These are phyloP conservation scores for Seiridium cupressi DNA, from an alignment of 2,329 filamentous ascomycete genomes.

Conservation along the genomic window DNA sequence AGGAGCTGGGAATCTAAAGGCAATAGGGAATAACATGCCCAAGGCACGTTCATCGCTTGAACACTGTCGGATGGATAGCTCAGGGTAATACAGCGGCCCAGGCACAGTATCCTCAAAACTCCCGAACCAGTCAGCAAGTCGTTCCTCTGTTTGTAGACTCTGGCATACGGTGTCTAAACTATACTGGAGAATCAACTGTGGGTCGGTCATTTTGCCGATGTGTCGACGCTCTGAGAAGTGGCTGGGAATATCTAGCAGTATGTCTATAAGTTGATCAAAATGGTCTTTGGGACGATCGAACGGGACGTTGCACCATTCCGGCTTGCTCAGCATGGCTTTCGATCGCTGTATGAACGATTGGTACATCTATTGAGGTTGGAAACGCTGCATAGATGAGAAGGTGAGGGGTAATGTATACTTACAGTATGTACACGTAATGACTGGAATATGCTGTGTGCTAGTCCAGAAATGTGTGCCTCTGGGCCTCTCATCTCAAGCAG, in stretches of 20 bases:
- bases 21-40: slow-evolving; percentile 15
- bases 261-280: slow-evolving; percentile 19
- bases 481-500: slow-evolving; percentile 19
- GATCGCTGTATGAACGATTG: slow-evolving; percentile 12
- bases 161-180: neutral
- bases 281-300: slow-evolving; percentile 12
- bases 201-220: neutral
- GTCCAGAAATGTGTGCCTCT: slow-evolving; percentile 10
- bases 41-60: neutral
- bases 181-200: neutral
- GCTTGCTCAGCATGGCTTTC: slow-evolving; percentile 13
- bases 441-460: slow-evolving; percentile 16
- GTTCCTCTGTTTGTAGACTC: neutral
- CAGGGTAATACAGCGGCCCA: slow-evolving; percentile 17
- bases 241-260: slow-evolving; percentile 15
- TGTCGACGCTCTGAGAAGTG: slow-evolving; percentile 7
- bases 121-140: slow-evolving; percentile 8
- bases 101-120: slow-evolving; percentile 12
- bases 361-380: slow-evolving; percentile 10
- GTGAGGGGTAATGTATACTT: neutral
- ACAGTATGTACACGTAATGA: slow-evolving; percentile 17
- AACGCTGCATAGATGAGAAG: neutral
- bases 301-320: slow-evolving; percentile 14
- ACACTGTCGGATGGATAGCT: slow-evolving; percentile 13
- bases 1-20: slow-evolving; percentile 20